Base-by-base conservation (phyloP, 2,329 filamentous ascomycete genomes). In the Fusarium newnesense region DNA sequence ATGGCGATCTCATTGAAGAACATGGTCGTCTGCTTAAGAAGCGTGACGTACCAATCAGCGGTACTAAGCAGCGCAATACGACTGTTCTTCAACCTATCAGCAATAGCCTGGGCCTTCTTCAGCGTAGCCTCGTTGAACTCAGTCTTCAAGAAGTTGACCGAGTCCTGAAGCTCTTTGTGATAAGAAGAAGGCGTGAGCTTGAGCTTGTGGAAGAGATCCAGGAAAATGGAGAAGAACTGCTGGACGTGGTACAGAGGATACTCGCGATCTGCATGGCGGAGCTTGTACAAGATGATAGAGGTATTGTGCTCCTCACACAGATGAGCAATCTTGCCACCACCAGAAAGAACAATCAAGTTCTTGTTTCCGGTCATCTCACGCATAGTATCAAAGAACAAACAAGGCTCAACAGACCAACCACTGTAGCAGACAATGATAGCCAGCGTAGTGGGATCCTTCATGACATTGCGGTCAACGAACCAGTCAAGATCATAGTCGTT, bases 1-100 rank as follows among this genome's bases (percentile, higher is more conserved):
- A 57, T 57, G 21, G 54, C 54, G n/a, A 57, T 57, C 3, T 57
- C 54, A 15, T 58, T 58, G 13, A 58, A 58, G 42, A 59, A 50
- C 42, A 59, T 59, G 1, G 56, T 50, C 5, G 42, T 59, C 42
- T 59, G 56, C 32, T 59, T 59, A 0, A 59, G 42, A 18, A 59
- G 30, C 42, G 42, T 59, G 32, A 50, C 56, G 26, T 59, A 57
- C 54, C 39, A 57, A 7, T 57, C 54, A 3, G 39, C 39, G 11
- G 54, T 57, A 26, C 54, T 46, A 4, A 57, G 39, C 1, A 57
- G n/a, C 2, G 54, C 42, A 4, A 59, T 50, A 5, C 56, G 56
- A n/a, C 56, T 59, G 19, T 36, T 36, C 32, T 50, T 36, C 15
- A 59, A 30, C 11, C 8, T 59, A 1, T 59, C 30, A 0, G 56